Evolutionary conservation across 352 stramenopile genomes (phyloP).

Genomic region (Phytophthora sp.): DNA sequence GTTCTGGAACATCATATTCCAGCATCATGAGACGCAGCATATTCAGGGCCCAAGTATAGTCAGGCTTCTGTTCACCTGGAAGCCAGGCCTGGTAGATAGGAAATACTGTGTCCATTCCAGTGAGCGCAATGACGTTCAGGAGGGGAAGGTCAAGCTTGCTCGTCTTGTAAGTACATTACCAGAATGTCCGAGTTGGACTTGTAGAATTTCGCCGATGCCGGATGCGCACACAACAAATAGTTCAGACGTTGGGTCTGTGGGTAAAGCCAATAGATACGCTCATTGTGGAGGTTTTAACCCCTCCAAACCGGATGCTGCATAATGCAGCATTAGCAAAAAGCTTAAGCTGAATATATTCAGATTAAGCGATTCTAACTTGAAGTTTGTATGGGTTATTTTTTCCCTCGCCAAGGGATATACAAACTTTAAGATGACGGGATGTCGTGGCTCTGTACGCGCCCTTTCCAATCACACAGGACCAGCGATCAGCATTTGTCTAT

Average conservation of each 20-base stretch:
- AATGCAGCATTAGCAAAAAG: no score
- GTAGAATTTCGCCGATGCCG: neutral
- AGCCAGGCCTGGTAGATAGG: slow-evolving; percentile 9
- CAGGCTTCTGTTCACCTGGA: slow-evolving; percentile 3
- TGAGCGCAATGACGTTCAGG: slow-evolving; percentile 13
- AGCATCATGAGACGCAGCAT: neutral
- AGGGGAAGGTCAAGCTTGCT: slow-evolving; percentile 11
- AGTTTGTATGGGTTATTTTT: no score
- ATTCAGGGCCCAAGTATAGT: slow-evolving; percentile 7
- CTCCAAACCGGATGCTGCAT: no score
- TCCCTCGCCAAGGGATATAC: no score
- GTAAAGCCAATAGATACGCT: neutral
- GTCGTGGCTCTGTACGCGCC: no score
- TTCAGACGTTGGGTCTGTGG: neutral
- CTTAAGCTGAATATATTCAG: slow-evolving; percentile 1
- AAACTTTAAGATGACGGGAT: no score
- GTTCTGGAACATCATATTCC: neutral
- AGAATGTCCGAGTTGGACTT: slow-evolving; percentile 3
- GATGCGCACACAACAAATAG: slow-evolving; percentile 5
- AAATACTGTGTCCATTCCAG: slow-evolving; percentile 10
- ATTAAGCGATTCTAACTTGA: neutral
- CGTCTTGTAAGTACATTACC: slow-evolving; percentile 15
- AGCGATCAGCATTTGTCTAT: no score
- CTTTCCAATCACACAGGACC: no score
- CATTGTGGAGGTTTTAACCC: neutral